Evolutionary conservation across 805 yeast genomes (phyloP).

Genomic region (Ogataea neopini): DNA sequence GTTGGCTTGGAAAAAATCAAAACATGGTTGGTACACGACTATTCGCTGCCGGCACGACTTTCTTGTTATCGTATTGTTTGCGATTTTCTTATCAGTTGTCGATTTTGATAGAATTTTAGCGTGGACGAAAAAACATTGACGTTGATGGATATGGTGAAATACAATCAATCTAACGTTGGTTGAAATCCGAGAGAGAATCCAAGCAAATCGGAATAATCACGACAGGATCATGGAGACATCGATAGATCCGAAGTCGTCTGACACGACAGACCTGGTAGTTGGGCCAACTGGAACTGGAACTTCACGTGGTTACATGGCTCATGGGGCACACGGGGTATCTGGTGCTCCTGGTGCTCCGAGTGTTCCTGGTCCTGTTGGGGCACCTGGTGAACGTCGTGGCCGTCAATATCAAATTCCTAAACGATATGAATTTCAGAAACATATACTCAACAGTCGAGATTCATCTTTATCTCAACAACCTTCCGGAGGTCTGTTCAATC

Average conservation of each 20-base stretch:
- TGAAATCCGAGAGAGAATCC: not conserved
- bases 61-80: constrained; percentile 7
- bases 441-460: constrained; percentile 17
- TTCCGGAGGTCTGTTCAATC: constrained; percentile 11
- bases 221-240: constrained; percentile 6
- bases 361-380: no score
- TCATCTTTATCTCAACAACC: not conserved
- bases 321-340: no score
- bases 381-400: constrained; percentile 26
- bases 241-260: constrained; percentile 8
- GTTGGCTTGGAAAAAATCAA: not conserved
- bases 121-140: not conserved
- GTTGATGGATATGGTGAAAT: not conserved
- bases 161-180: no score
- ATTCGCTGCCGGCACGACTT: no score
- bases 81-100: constrained; percentile 7
- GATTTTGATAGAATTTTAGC: not conserved
- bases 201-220: no score
- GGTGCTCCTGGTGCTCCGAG: no score
- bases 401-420: constrained; percentile 31
- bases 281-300: not conserved
- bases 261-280: not conserved
- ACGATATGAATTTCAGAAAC: constrained; percentile 32
- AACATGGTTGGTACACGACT: constrained; percentile 6
- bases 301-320: no score